Conservation (phyloP, 2,329 filamentous ascomycete species). For the Diaporthe destruens region DNA sequence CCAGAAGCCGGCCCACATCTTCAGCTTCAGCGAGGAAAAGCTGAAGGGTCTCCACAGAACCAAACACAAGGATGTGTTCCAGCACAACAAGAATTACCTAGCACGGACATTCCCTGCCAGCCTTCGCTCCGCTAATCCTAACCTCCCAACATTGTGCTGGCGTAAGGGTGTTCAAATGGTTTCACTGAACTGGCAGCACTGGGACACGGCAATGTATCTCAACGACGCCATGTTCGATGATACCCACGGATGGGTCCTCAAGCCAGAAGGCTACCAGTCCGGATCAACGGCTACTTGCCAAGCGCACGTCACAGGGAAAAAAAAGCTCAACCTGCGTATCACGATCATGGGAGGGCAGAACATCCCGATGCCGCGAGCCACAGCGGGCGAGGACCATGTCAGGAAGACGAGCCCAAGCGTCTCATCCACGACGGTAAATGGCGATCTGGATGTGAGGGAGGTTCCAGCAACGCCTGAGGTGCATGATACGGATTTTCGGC, state of each 20-base stretch:
- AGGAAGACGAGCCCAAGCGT: conserved; percentile 47
- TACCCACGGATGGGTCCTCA: conserved; percentile 85
- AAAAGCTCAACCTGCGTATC: conserved; percentile 75
- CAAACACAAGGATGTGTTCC: conserved; percentile 80
- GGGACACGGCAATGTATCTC: conserved; percentile 94
- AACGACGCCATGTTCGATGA: conserved; percentile 98
- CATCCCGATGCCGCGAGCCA: conserved; percentile 67
- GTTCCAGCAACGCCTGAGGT: conserved; percentile 55
- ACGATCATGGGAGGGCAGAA: conserved; percentile 82
- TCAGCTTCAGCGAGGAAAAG: conserved; percentile 86
- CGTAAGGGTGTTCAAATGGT: conserved; percentile 97
- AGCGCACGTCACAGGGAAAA: conserved; percentile 60
- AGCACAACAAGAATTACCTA: conserved; percentile 87
- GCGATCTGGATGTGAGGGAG: conserved; percentile 46
- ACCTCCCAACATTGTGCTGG: conserved; percentile 87
- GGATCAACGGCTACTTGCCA: conserved; percentile 54
- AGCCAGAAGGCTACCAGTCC: conserved; percentile 79
- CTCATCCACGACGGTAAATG: conserved; percentile 42
- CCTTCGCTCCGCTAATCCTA: conserved; percentile 82
- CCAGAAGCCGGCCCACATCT: conserved; percentile 76
- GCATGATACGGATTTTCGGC: conserved; percentile 70
- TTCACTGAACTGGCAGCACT: conserved; percentile 97
- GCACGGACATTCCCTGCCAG: conserved; percentile 90
- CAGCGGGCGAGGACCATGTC: conserved; percentile 48
- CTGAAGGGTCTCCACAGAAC: conserved; percentile 73